Percentiles rank a stretch among this genome's conserved stretches.
These are phyloP conservation scores for Pythium periplocum DNA, from an alignment of 352 stramenopile genomes.

Conservation along the genomic window DNA sequence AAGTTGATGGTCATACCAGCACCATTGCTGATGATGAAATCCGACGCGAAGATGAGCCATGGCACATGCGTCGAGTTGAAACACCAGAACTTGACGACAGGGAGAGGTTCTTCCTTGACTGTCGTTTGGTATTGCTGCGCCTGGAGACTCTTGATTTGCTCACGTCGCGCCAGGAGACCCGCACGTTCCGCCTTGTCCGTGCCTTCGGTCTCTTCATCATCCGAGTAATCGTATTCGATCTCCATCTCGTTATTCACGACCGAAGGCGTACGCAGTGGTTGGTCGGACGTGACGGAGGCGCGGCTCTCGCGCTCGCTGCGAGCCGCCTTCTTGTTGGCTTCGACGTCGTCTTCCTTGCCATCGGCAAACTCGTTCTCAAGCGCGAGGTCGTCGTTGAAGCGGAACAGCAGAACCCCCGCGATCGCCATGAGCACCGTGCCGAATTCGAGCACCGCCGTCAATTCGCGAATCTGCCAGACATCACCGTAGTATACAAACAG, in stretches of 20 bases:
- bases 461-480: constrained; percentile 45
- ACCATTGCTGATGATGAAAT: constrained; percentile 85
- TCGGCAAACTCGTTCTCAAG: constrained; percentile 1
- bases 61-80: constrained; percentile 66
- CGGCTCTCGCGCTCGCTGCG: neutral
- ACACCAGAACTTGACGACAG: constrained; percentile 40
- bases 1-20: constrained; percentile 84
- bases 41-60: constrained; percentile 59
- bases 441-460: constrained; percentile 55
- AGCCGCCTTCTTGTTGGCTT: neutral
- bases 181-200: neutral
- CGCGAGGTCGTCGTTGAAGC: constrained; percentile 56
- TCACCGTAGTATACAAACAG: constrained; percentile 66
- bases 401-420: constrained; percentile 40
- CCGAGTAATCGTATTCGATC: constrained; percentile 69
- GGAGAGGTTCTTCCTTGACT: constrained; percentile 23
- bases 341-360: neutral
- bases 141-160: neutral
- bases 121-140: neutral
- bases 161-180: neutral
- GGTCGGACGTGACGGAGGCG: constrained; percentile 10
- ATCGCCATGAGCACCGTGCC: constrained; percentile 46
- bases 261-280: constrained; percentile 44
- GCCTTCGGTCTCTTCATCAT: constrained; percentile 23
- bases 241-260: constrained; percentile 53